Evolutionary conservation across 495 filamentous ascomycete genomes (phyloP).

Genomic region (Daldinia bambusicola): DNA sequence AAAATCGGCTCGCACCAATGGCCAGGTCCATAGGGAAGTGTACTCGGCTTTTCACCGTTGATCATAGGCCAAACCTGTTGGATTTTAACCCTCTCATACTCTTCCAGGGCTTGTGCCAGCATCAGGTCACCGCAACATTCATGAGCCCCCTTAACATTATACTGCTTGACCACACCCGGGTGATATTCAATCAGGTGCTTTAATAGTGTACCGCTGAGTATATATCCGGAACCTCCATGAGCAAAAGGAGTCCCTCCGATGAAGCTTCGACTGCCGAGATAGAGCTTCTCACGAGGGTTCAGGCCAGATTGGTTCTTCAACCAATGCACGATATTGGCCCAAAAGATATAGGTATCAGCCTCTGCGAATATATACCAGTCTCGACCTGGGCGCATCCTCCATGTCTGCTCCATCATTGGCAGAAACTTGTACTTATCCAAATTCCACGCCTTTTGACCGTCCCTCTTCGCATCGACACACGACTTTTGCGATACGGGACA

Average conservation of each 20-base stretch:
- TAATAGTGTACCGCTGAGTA: slow-evolving; percentile 59
- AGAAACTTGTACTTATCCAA: slow-evolving; percentile 79
- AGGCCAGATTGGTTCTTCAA: slow-evolving; percentile 55
- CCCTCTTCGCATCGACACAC: slow-evolving; percentile 45
- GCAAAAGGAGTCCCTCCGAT: slow-evolving; percentile 53
- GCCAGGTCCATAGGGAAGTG: slow-evolving; percentile 53
- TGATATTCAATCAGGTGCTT: slow-evolving; percentile 49
- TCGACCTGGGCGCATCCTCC: slow-evolving; percentile 58
- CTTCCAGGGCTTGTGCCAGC: slow-evolving; percentile 55
- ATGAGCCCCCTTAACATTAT: slow-evolving; percentile 50
- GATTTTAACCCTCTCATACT: slow-evolving; percentile 52
- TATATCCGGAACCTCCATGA: slow-evolving; percentile 62
- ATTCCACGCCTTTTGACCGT: slow-evolving; percentile 63
- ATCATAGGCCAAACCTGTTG: slow-evolving; percentile 64
- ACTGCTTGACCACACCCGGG: slow-evolving; percentile 49
- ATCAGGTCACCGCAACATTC: slow-evolving; percentile 63
- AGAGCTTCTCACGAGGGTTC: slow-evolving; percentile 59
- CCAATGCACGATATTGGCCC: slow-evolving; percentile 70
- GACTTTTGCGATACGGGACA: slow-evolving; percentile 49
- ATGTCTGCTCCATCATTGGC: slow-evolving; percentile 69
- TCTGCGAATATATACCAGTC: slow-evolving; percentile 78
- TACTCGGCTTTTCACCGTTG: slow-evolving; percentile 59
- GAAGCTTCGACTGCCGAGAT: slow-evolving; percentile 65
- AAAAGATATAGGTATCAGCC: slow-evolving; percentile 73
- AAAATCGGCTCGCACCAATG: slow-evolving; percentile 68